These are phyloP conservation scores for Aspergillus steynii DNA, from an alignment of 495 filamentous ascomycete genomes.

Conservation along the genomic window DNA sequence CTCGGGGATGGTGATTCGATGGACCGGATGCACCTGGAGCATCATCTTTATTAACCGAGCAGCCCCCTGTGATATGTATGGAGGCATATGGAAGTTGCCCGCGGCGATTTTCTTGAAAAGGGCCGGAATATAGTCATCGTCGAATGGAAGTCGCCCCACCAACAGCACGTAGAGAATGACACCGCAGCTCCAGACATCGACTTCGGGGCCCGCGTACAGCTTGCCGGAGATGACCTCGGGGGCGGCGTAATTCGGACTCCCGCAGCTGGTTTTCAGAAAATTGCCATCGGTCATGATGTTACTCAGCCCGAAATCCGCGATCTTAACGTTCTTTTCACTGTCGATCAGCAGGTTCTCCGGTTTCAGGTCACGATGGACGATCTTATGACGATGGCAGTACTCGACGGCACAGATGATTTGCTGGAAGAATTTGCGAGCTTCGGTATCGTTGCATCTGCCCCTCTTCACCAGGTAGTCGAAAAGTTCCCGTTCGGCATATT, in stretches of 20 bases:
- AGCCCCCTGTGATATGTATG: conserved; percentile 85
- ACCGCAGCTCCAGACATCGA: conserved; percentile 99
- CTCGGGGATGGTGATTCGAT: conserved; percentile 88
- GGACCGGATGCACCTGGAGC: conserved; percentile 92
- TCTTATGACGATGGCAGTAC: conserved; percentile 98
- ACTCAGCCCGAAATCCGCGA: conserved; percentile 96
- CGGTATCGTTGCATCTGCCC: conserved; percentile 83
- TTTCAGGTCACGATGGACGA: conserved; percentile 96
- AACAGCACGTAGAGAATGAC: conserved; percentile 96
- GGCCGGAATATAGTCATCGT: conserved; percentile 92
- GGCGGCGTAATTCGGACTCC: conserved; percentile 96
- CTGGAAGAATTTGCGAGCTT: conserved; percentile 95
- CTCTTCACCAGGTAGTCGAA: conserved; percentile 96
- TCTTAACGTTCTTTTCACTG: conserved; percentile 94
- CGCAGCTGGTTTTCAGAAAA: conserved; percentile 97
- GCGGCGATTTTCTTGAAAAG: conserved; percentile 87
- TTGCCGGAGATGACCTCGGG: conserved; percentile 98
- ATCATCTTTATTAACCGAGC: conserved; percentile 83
- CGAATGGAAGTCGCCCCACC: conserved; percentile 89
- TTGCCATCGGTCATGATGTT: conserved; percentile 99
- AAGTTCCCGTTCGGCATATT: conserved; percentile 93
- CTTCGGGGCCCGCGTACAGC: conserved; percentile 95
- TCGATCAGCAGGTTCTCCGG: conserved; percentile 96
- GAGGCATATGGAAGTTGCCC: conserved; percentile 84
- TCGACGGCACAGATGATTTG: conserved; percentile 99